These are phyloP conservation scores for Boletus calvinii DNA, from an alignment of 1,284 basidiomycete species.

Conservation along the genomic window DNA sequence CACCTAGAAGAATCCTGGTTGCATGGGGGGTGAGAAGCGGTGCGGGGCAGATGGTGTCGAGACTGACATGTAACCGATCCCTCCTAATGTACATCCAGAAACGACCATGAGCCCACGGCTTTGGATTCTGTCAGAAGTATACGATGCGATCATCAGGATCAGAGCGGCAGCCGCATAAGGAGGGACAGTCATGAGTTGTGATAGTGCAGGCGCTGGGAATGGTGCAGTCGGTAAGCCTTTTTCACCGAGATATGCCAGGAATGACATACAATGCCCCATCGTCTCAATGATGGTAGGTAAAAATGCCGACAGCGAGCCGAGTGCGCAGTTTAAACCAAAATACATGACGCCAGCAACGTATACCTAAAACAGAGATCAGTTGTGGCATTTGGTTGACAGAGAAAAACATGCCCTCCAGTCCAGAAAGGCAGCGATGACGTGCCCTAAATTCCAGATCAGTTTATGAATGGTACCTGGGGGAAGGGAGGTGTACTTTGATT, in stretches of 20 bases:
- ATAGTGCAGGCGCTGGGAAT: conserved; percentile 46
- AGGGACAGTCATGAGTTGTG: conserved; percentile 76
- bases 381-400: not conserved
- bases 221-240: not conserved
- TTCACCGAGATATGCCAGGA: not conserved
- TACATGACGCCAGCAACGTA: conserved; percentile 68
- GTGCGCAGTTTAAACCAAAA: conserved; percentile 76
- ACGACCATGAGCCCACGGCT: conserved; percentile 64
- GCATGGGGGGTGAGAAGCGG: not conserved
- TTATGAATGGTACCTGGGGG: not conserved
- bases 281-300: conserved; percentile 81
- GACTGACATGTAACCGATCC: conserved; percentile 54
- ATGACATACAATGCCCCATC: conserved; percentile 54
- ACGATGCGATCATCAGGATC: conserved; percentile 63
- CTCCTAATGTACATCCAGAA: conserved; percentile 49
- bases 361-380: conserved; percentile 40
- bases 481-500: conserved; percentile 50
- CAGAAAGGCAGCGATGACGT: conserved; percentile 61
- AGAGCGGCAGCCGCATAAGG: conserved; percentile 76
- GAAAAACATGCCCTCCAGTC: conserved; percentile 63
- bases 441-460: conserved; percentile 39
- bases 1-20: conserved; percentile 23
- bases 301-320: conserved; percentile 81
- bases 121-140: conserved; percentile 70
- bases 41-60: not conserved